Conservation (phyloP, 495 filamentous ascomycete species). For the Parmelia sp. region DNA sequence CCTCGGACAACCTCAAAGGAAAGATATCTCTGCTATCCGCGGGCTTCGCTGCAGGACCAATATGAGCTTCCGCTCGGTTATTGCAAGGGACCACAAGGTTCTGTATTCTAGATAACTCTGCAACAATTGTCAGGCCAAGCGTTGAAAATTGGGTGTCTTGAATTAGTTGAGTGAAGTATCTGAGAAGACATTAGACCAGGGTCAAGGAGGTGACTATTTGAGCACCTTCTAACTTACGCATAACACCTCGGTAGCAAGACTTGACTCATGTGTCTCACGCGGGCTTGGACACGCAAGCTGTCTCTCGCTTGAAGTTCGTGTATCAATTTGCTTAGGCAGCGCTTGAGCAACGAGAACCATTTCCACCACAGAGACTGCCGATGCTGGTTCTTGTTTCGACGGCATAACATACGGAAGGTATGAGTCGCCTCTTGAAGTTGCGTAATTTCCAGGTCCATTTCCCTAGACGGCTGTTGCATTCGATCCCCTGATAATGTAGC, state of each 20-base stretch:
- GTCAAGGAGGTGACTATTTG: neutral
- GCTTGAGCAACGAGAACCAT: conserved; percentile 58
- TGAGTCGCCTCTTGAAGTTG: conserved; percentile 26
- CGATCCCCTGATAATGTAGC: too few species aligned
- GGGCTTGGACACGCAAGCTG: neutral
- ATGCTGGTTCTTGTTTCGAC: conserved; percentile 82
- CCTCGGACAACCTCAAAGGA: conserved; percentile 18
- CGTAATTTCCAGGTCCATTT: conserved; percentile 8
- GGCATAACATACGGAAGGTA: conserved; percentile 58
- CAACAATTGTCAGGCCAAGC: conserved; percentile 70
- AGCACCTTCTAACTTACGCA: conserved; percentile 32
- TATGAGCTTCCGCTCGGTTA: neutral
- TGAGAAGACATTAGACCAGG: conserved; percentile 25
- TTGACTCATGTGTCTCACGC: conserved; percentile 28
- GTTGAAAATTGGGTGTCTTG: conserved; percentile 69
- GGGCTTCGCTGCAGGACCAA: neutral
- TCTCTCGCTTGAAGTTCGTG: conserved; percentile 32
- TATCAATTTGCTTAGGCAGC: conserved; percentile 50
- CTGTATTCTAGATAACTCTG: conserved; percentile 54
- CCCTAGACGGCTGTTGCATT: neutral
- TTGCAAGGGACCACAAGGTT: conserved; percentile 35
- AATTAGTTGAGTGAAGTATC: conserved; percentile 63
- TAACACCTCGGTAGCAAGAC: conserved; percentile 41
- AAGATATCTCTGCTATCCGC: neutral
- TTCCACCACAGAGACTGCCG: conserved; percentile 66